A percentile compares a stretch with the other conserved stretches of the same genome.
Conservation (phyloP, 2,329 filamentous ascomycete species). For the Chrysoporthe austroafricana region DNA sequence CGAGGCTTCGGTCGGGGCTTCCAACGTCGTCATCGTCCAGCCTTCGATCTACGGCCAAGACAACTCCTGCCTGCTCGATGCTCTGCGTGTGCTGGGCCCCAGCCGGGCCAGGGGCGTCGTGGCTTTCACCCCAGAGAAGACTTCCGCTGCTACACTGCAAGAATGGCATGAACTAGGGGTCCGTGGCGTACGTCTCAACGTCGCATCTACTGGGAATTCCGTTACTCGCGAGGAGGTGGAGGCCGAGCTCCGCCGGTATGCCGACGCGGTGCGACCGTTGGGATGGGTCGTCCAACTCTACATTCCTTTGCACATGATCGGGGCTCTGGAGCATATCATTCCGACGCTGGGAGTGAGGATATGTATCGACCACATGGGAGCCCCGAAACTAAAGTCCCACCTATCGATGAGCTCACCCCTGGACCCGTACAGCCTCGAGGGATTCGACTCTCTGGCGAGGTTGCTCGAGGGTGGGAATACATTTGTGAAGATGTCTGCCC, state of each 20-base stretch:
- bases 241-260: conserved; percentile 31
- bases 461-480: conserved; percentile 27
- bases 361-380: conserved; percentile 36
- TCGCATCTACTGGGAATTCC: conserved; percentile 33
- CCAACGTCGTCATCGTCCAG: conserved; percentile 35
- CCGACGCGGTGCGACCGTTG: conserved; percentile 33
- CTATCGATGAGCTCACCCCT: conserved; percentile 8
- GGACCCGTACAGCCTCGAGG: conserved; percentile 26
- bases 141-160: conserved; percentile 31
- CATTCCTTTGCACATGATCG: conserved; percentile 33
- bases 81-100: conserved; percentile 32
- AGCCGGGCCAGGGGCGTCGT: conserved; percentile 36
- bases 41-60: conserved; percentile 39
- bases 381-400: conserved; percentile 28
- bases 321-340: conserved; percentile 32
- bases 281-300: conserved; percentile 40
- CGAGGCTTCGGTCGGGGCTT: conserved; percentile 33
- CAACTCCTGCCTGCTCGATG: conserved; percentile 38
- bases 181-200: conserved; percentile 38
- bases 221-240: conserved; percentile 33
- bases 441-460: conserved; percentile 23
- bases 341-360: conserved; percentile 34
- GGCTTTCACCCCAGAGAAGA: conserved; percentile 34
- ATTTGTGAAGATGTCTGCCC: conserved; percentile 36
- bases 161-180: conserved; percentile 36